These are phyloP conservation scores for Smittium culicis DNA, from an alignment of 371 early-diverging fungal genomes.

Conservation along the genomic window DNA sequence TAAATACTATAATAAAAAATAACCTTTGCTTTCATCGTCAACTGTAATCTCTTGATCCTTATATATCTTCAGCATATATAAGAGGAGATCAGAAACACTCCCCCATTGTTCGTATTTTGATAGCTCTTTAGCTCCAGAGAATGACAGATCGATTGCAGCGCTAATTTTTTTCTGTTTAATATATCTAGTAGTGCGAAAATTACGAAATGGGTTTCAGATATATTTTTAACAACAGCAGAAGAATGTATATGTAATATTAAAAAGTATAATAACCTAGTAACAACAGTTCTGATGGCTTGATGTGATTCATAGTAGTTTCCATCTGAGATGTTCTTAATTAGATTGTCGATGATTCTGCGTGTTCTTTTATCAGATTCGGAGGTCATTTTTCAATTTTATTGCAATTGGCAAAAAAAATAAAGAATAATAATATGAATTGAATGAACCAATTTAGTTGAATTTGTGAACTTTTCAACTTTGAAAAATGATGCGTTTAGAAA, in stretches of 20 bases:
- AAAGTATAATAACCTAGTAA: slow-evolving; percentile 47
- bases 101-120: slow-evolving; percentile 66
- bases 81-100: slow-evolving; percentile 67
- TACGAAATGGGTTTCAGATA: neutral
- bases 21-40: slow-evolving; percentile 50
- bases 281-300: slow-evolving; percentile 82
- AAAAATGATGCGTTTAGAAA: no score
- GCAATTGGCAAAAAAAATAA: no score
- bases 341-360: slow-evolving; percentile 50
- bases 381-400: no score
- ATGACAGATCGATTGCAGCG: slow-evolving; percentile 62
- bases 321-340: slow-evolving; percentile 48
- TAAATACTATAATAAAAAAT: slow-evolving; percentile 5
- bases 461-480: no score
- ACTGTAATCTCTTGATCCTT: slow-evolving; percentile 53
- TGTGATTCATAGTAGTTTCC: slow-evolving; percentile 87
- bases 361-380: slow-evolving; percentile 42
- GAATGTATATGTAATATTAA: neutral
- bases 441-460: no score
- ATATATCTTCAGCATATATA: slow-evolving; percentile 68
- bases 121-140: slow-evolving; percentile 60
- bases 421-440: no score
- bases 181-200: slow-evolving; percentile 35
- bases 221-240: neutral
- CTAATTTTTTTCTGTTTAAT: slow-evolving; percentile 66